Conservation (phyloP, 768 basidiomycete genomes). For the Steccherinum ochraceum region DNA sequence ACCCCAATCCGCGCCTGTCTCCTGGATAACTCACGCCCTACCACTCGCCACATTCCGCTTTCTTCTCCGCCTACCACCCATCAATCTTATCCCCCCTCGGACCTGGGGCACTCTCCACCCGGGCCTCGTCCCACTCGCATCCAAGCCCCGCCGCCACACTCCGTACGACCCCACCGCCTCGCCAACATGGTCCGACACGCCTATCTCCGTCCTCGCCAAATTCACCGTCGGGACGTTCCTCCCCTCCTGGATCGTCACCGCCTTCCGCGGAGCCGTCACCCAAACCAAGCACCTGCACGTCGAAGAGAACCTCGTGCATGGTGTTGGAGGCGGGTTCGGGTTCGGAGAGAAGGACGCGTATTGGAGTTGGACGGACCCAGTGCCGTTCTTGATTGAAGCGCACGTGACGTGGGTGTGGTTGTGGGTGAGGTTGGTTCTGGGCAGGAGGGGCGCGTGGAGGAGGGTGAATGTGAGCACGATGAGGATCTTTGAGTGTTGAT, state of each 20-base stretch:
- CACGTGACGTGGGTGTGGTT: slow-evolving; percentile 8
- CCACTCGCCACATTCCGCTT: not conserved
- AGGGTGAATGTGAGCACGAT: slow-evolving; percentile 10
- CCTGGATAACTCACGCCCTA: slow-evolving; percentile 8
- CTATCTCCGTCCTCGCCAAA: not conserved
- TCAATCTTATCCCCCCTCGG: not conserved
- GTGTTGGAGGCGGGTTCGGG: not conserved
- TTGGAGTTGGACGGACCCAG: slow-evolving; percentile 9
- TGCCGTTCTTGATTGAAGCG: slow-evolving; percentile 9
- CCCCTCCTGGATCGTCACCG: too few relatives aligned
- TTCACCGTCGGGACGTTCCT: not conserved
- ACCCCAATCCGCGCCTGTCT: not conserved
- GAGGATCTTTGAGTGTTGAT: slow-evolving; percentile 9
- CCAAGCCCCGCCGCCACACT: not conserved
- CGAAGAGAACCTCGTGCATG: too few relatives aligned
- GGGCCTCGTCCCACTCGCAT: not conserved
- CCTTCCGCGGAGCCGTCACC: too few relatives aligned
- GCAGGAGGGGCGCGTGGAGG: too few relatives aligned
- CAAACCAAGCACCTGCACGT: too few relatives aligned
- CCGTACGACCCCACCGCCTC: slow-evolving; percentile 6
- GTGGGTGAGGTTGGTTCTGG: slow-evolving; percentile 3
- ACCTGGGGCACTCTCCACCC: not conserved
- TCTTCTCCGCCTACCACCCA: not conserved
- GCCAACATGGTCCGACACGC: not conserved
- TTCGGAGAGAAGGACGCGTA: slow-evolving; percentile 7